Evolutionary conservation across 2,329 filamentous ascomycete genomes (phyloP).

Genomic region (Tolypocladium guangdongense): DNA sequence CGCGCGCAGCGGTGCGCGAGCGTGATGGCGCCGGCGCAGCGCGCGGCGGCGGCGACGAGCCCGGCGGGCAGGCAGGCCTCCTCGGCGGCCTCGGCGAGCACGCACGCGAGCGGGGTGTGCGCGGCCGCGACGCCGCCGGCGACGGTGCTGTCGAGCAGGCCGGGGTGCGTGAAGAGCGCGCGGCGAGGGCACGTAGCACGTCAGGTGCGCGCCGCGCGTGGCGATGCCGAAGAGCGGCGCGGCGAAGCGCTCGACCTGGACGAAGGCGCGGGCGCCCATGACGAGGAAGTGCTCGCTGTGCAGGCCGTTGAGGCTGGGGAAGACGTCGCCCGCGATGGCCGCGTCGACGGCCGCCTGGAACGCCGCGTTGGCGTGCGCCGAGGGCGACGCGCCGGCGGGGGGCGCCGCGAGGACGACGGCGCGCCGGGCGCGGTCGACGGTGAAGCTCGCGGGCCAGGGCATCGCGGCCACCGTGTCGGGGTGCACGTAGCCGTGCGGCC

Average conservation of each 20-base stretch:
- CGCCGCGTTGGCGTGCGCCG: constrained; percentile 23
- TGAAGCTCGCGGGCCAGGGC: constrained; percentile 32
- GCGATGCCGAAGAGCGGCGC: constrained; percentile 56
- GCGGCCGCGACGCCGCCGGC: constrained; percentile 64
- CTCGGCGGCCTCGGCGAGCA: constrained; percentile 62
- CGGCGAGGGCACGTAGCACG: constrained; percentile 37
- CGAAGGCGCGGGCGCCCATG: constrained; percentile 22
- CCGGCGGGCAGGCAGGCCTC: constrained; percentile 42
- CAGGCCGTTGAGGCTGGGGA: constrained; percentile 25
- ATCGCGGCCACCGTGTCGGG: constrained; percentile 32
- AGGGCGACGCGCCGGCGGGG: constrained; percentile 10
- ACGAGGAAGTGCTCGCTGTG: constrained; percentile 33
- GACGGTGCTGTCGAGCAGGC: constrained; percentile 70
- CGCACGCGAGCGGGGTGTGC: constrained; percentile 53
- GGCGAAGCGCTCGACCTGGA: constrained; percentile 49
- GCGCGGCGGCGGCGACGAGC: constrained; percentile 14
- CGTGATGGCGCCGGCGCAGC: constrained; percentile 22
- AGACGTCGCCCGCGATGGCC: constrained; percentile 23
- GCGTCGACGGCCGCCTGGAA: constrained; percentile 28
- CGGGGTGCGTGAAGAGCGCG: constrained; percentile 59
- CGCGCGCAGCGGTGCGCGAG: constrained; percentile 18
- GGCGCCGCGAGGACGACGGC: constrained; percentile 21
- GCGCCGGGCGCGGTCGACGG: constrained; percentile 19
- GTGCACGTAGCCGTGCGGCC: constrained; percentile 39
- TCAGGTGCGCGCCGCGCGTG: constrained; percentile 56